A percentile compares a stretch with the other conserved stretches of the same genome.
phyloP scores from a whole-genome alignment of 768 basidiomycete species.

The Fistulinella prunicolor region DNA sequence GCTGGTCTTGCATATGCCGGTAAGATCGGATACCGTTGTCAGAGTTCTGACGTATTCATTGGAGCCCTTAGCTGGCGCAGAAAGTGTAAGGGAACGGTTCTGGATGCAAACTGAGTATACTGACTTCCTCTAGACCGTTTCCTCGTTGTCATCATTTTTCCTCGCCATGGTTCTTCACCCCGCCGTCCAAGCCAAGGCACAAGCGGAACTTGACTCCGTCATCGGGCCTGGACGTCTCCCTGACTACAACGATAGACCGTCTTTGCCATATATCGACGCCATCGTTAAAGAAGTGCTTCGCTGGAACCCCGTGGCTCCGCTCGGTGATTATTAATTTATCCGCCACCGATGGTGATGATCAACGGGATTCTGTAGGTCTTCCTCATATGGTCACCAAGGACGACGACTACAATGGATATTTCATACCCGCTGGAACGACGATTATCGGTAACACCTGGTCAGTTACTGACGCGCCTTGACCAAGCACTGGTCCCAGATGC shows the following conservation, averaged over 20 bases:
- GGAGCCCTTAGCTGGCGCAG: conserved; percentile 36
- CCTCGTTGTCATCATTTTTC: conserved; percentile 30
- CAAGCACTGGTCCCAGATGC: no score
- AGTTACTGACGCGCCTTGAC: neutral
- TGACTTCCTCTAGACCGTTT: conserved; percentile 24
- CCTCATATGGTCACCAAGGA: conserved; percentile 34
- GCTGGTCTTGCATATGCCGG: conserved; percentile 49
- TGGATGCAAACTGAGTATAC: neutral
- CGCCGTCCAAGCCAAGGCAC: conserved; percentile 29
- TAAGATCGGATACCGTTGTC: conserved; percentile 16
- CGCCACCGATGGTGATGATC: conserved; percentile 9
- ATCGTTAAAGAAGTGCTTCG: conserved; percentile 32
- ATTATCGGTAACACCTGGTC: conserved; percentile 62
- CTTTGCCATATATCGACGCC: conserved; percentile 27
- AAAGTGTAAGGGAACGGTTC: conserved; percentile 25
- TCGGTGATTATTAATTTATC: conserved; percentile 30
- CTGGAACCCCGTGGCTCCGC: conserved; percentile 34
- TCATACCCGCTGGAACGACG: conserved; percentile 40
- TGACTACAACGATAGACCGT: conserved; percentile 30
- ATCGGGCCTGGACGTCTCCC: conserved; percentile 29
- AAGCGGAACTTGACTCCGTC: conserved; percentile 26
- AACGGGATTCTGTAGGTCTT: conserved; percentile 22
- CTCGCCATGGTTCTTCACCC: conserved; percentile 31
- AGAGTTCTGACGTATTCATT: conserved; percentile 5
- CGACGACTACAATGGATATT: conserved; percentile 30